Percentiles rank a stretch among this genome's conserved stretches.
phyloP scores from a whole-genome alignment of 768 basidiomycete species.

The Zangia roseola region DNA sequence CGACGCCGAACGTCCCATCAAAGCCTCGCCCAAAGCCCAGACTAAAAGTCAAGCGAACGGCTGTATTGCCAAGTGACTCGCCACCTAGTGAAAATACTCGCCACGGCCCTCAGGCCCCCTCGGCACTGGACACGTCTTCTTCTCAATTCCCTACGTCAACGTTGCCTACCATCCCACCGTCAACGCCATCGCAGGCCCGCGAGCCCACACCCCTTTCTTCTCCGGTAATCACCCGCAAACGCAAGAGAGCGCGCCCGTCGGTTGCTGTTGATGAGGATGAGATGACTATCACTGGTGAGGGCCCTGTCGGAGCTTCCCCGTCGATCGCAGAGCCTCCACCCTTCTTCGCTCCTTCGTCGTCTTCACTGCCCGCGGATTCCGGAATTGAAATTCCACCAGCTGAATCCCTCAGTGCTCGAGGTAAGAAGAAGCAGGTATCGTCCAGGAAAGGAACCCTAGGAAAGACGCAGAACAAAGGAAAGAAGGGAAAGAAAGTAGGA shows the following conservation, averaged over 20 bases:
- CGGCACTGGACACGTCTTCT: conserved; percentile 23
- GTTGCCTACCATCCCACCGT: conserved; percentile 24
- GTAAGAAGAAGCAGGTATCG: conserved; percentile 13
- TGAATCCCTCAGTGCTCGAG: not conserved
- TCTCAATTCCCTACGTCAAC: conserved; percentile 38
- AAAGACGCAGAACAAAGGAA: conserved; percentile 21
- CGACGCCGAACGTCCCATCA: conserved; percentile 27
- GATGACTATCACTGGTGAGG: conserved; percentile 10
- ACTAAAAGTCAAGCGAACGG: conserved; percentile 14
- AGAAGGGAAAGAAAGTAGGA: conserved; percentile 31
- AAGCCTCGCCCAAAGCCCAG: conserved; percentile 29
- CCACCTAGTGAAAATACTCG: conserved; percentile 10
- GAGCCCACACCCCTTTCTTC: conserved; percentile 27
- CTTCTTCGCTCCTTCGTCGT: conserved; percentile 49
- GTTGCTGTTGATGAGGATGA: conserved; percentile 13
- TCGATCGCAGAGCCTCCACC: conserved; percentile 36
- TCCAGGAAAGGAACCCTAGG: conserved; percentile 24
- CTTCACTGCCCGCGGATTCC: conserved; percentile 27
- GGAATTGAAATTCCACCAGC: conserved; percentile 28
- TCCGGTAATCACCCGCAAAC: conserved; percentile 20
- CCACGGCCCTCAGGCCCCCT: conserved; percentile 31
- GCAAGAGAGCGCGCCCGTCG: conserved; percentile 20
- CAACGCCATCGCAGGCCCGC: conserved; percentile 21
- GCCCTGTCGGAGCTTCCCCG: not conserved
- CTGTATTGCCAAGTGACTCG: conserved; percentile 18